These are phyloP conservation scores for Ogataea nitratoaversa DNA, from an alignment of 805 yeast genomes.

Conservation along the genomic window DNA sequence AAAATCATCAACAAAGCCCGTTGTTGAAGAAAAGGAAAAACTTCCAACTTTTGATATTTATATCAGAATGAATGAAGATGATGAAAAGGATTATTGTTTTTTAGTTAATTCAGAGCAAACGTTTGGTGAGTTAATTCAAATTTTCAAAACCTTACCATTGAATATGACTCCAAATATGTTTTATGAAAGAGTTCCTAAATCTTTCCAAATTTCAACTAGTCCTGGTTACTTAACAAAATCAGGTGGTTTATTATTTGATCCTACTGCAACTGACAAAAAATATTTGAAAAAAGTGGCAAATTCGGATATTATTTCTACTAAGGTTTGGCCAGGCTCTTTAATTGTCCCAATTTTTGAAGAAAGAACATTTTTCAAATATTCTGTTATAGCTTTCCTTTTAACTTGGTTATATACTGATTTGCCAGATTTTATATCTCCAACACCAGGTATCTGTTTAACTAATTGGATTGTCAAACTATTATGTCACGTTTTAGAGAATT, in stretches of 20 bases:
- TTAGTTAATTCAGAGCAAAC: slow-evolving; percentile 57
- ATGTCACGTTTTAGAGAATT: slow-evolving; percentile 24
- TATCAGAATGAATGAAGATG: slow-evolving; percentile 79
- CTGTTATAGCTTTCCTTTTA: slow-evolving; percentile 38
- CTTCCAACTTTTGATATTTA: slow-evolving; percentile 41
- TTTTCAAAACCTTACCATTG: slow-evolving; percentile 67
- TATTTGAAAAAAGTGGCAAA: slow-evolving; percentile 43
- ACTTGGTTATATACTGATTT: slow-evolving; percentile 90
- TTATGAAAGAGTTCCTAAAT: slow-evolving; percentile 58
- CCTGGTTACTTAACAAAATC: slow-evolving; percentile 84
- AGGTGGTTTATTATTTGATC: slow-evolving; percentile 72
- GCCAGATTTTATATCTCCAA: slow-evolving; percentile 85
- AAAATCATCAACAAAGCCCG: slow-evolving; percentile 1
- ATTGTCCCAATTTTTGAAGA: slow-evolving; percentile 68
- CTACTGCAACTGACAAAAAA: slow-evolving; percentile 47
- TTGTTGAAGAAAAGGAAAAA: slow-evolving; percentile 4
- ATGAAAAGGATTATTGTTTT: slow-evolving; percentile 87
- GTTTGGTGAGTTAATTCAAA: slow-evolving; percentile 53
- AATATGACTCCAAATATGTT: slow-evolving; percentile 78
- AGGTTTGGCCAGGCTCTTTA: slow-evolving; percentile 87
- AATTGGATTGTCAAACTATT: slow-evolving; percentile 43
- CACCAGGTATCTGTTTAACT: slow-evolving; percentile 85
- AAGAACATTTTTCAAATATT: slow-evolving; percentile 38
- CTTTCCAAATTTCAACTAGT: slow-evolving; percentile 54
- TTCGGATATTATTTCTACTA: slow-evolving; percentile 50